Evolutionary conservation across 108 stramenopile species (phyloP).

Genomic region (Conticribra guillardii): DNA sequence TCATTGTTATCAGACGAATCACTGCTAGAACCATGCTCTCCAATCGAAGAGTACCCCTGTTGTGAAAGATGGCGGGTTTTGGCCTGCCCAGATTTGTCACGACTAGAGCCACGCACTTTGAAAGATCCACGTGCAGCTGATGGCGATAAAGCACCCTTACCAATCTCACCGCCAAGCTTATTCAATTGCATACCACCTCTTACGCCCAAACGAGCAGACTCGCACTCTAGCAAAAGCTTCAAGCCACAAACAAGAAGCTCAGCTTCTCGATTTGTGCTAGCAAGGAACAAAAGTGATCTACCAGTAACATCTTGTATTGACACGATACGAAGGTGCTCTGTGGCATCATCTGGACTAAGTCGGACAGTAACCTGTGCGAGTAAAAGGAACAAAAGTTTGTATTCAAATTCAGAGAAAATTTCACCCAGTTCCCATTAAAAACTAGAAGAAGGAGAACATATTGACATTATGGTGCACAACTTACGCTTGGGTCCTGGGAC

Average conservation of each 20-base stretch:
- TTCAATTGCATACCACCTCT: conserved; percentile 67
- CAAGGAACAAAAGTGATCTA: conserved; percentile 74
- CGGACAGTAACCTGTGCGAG: conserved; percentile 41
- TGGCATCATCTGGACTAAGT: conserved; percentile 64
- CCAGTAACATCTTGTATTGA: conserved; percentile 63
- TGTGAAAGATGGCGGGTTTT: conserved; percentile 11
- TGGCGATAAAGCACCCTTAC: conserved; percentile 53
- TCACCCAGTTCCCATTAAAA: too few species aligned
- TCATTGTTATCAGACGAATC: conserved; percentile 26
- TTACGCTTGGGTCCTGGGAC: conserved; percentile 65
- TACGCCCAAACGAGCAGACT: conserved; percentile 72
- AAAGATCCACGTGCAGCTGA: conserved; percentile 49
- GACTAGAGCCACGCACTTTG: conserved; percentile 1
- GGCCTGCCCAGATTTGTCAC: conserved; percentile 5
- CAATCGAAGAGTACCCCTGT: conserved; percentile 44
- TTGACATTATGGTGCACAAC: too few species aligned
- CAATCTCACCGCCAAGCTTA: conserved; percentile 44
- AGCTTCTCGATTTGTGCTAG: conserved; percentile 70
- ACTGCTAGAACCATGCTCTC: conserved; percentile 44
- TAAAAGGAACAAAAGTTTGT: not conserved
- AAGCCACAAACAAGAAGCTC: conserved; percentile 76
- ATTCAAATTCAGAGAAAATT: too few species aligned
- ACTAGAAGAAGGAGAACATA: too few species aligned
- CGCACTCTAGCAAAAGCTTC: conserved; percentile 75
- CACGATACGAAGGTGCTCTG: conserved; percentile 70